Base-by-base conservation (phyloP, 768 basidiomycete genomes). In the Rhodosporidiobolus odoratus region DNA sequence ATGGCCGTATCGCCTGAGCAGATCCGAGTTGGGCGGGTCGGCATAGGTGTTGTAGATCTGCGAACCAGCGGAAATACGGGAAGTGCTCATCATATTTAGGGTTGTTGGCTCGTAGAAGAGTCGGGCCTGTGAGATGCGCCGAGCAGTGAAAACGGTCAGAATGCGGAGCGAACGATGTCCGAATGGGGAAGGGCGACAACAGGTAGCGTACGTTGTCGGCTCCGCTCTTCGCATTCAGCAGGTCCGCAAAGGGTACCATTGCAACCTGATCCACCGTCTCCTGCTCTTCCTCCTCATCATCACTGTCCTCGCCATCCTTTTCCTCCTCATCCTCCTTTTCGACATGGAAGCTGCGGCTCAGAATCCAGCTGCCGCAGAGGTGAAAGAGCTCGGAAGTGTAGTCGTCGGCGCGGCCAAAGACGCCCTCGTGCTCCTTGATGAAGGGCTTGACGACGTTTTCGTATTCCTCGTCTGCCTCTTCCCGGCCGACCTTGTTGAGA, bases 1-100 rank as follows among this genome's bases (percentile, higher is more conserved):
- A 76, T 97, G 90, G 1, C 96, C 96, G 77, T 95, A 98, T 65
- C 90, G 86, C 53, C 96, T 86, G n/a, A 99, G 84, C 13, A 99
- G 85, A 75, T 94, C 94, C 12, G 90, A 86, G 77, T 98, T 98
- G 9, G 95, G 92, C 3, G 86, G 64, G 76, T 94, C 90, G 35
- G 89, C 91, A 78, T 98, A 99, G 0, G 95, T 97, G 79, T 98
- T 98, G 86, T 93, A 93, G 58, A 99, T 93, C 79, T 98, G 94
- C 73, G 90, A 88, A 1, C 91, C 92, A 23, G 84, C 81, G 66
- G 83, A 82, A 72, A 98, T 91, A 7, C 82, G 78, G 68, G 85
- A 87, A 3, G 91, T 96, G 0, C 90, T 82, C 58, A 88, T 83
- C 92, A 98, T 96, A 67, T 84, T 86, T 19, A 96, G 82, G 34